phyloP scores from a whole-genome alignment of 345 rosid species.

The Citrus australasica region DNA sequence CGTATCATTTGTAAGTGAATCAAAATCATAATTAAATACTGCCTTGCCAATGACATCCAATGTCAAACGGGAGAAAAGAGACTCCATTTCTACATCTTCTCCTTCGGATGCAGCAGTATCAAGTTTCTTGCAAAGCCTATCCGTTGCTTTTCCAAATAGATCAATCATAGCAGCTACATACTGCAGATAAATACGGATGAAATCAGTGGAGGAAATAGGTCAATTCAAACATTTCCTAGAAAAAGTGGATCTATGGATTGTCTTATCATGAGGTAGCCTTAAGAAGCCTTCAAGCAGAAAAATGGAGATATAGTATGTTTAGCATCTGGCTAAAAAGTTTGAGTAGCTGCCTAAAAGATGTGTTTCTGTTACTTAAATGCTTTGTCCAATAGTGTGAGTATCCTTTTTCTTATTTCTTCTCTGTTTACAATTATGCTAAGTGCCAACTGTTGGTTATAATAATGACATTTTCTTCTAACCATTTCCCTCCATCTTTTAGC shows the following conservation, averaged over 20 bases:
- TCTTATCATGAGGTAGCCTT: neutral
- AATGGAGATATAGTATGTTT: neutral
- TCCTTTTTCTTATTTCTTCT: neutral
- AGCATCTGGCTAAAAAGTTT: neutral
- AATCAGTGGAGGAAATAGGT: neutral
- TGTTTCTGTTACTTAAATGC: neutral
- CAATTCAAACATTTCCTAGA: neutral
- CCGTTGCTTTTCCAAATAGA: constrained; percentile 78
- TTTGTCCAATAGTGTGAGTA: neutral
- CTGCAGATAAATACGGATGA: constrained; percentile 31
- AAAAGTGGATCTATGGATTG: neutral
- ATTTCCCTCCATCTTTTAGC: neutral
- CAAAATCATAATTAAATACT: constrained; percentile 91
- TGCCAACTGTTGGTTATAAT: neutral
- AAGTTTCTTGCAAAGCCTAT: constrained; percentile 84
- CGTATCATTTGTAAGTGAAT: constrained; percentile 83
- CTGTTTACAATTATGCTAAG: too few relatives aligned
- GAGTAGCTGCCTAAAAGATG: neutral
- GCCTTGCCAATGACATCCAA: constrained; percentile 93
- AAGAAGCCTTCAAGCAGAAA: neutral
- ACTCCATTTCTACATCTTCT: constrained; percentile 93
- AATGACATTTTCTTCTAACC: neutral
- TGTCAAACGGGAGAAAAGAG: constrained; percentile 92
- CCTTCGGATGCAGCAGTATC: constrained; percentile 71
- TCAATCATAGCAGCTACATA: constrained; percentile 90